phyloP scores from a whole-genome alignment of 1,139 yeast genomes.

The Yamadazyma sp. region DNA sequence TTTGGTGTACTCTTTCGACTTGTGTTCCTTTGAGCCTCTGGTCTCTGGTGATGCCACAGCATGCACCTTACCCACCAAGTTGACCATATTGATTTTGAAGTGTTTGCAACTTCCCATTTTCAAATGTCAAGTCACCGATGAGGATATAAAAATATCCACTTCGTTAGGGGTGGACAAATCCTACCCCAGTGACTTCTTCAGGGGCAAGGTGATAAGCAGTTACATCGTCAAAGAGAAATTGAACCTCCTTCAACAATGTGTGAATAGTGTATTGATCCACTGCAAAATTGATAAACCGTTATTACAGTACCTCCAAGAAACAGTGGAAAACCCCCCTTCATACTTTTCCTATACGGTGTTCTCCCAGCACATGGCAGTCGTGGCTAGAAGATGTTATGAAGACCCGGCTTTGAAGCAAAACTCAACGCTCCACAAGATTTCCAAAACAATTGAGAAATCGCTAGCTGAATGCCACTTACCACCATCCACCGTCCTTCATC shows the following conservation, averaged over 20 bases:
- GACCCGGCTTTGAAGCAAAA: neutral
- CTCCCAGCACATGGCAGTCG: conserved; percentile 1
- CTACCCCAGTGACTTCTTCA: conserved; percentile 14
- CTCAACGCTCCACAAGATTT: neutral
- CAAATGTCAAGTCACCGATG: conserved; percentile 10
- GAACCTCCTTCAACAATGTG: conserved; percentile 4
- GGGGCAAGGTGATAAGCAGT: conserved; percentile 9
- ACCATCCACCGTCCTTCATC: neutral
- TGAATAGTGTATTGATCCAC: conserved; percentile 6
- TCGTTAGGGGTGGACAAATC: neutral
- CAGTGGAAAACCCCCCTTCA: conserved; percentile 7
- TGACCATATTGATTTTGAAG: conserved; percentile 7
- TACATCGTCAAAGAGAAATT: conserved; percentile 12
- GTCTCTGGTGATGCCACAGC: no score
- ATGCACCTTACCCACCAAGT: conserved; percentile 6
- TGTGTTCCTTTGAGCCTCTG: neutral
- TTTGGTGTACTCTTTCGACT: conserved; percentile 5
- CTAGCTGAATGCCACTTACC: neutral
- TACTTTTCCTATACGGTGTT: conserved; percentile 14
- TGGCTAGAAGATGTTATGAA: neutral
- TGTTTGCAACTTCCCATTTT: conserved; percentile 13
- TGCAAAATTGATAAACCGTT: conserved; percentile 10
- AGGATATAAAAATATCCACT: neutral
- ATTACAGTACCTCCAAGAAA: conserved; percentile 6
- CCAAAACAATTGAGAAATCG: neutral